A percentile compares a stretch with the other conserved stretches of the same genome.
phyloP scores from a whole-genome alignment of 1,139 yeast species.

The Taphrina confusa region DNA sequence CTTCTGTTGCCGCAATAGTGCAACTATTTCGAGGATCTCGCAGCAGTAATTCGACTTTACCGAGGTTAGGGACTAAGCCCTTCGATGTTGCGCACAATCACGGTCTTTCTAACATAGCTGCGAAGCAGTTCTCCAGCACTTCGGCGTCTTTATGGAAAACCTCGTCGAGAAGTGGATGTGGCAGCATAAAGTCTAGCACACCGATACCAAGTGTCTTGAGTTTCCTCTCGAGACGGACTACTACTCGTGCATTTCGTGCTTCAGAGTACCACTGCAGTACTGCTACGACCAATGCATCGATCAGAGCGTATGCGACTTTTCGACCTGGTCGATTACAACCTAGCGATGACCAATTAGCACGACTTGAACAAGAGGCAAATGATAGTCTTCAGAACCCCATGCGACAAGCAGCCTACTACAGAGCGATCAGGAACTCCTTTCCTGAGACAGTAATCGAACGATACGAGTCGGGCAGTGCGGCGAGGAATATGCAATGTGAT shows the following conservation, averaged over 20 bases:
- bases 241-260: too few species aligned
- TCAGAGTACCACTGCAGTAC: too few species aligned
- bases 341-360: slow-evolving; percentile 9
- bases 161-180: too few species aligned
- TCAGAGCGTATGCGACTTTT: neutral
- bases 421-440: slow-evolving; percentile 71
- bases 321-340: slow-evolving; percentile 8
- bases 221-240: too few species aligned
- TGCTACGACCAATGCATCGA: too few species aligned
- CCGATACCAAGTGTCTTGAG: too few species aligned
- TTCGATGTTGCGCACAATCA: too few species aligned
- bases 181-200: too few species aligned
- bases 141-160: too few species aligned
- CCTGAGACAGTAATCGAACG: slow-evolving; percentile 93
- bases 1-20: slow-evolving; percentile 2
- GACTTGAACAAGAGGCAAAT: slow-evolving; percentile 17
- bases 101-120: too few species aligned
- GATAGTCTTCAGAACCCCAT: slow-evolving; percentile 3
- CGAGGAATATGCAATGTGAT: slow-evolving; percentile 75
- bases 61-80: too few species aligned
- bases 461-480: slow-evolving; percentile 88
- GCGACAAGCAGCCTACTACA: slow-evolving; percentile 76
- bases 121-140: too few species aligned
- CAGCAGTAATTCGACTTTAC: neutral
- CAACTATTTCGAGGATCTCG: neutral